phyloP scores from a whole-genome alignment of 2,329 filamentous ascomycete genomes.

The Colletotrichum zoysiae region DNA sequence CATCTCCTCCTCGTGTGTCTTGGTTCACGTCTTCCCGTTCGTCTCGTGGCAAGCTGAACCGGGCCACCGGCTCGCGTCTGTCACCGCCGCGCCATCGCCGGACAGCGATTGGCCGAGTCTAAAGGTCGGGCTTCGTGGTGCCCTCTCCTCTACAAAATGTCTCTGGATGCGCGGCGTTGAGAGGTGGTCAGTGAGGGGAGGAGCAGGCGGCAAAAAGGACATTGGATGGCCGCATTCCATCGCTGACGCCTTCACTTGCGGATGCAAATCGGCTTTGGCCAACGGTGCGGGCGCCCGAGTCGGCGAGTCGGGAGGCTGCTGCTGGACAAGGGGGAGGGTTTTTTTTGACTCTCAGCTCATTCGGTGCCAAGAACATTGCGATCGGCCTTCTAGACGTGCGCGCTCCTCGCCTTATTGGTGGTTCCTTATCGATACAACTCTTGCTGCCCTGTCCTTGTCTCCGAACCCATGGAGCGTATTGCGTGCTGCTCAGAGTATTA shows the following conservation, averaged over 20 bases:
- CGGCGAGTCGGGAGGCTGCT: not conserved
- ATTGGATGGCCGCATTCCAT: constrained; percentile 16
- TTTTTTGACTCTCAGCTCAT: not conserved
- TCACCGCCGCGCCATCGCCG: constrained; percentile 14
- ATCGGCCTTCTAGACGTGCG: not conserved
- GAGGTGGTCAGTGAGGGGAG: not conserved
- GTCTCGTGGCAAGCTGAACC: constrained; percentile 12
- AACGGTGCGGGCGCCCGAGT: not conserved
- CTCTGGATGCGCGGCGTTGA: not conserved
- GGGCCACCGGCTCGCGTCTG: not conserved
- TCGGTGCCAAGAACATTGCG: not conserved
- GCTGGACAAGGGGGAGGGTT: not conserved
- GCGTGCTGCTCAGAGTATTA: no score
- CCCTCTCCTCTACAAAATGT: not conserved
- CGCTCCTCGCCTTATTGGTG: not conserved
- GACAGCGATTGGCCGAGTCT: constrained; percentile 26
- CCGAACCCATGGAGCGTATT: not conserved
- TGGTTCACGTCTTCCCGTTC: not conserved
- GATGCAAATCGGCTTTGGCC: not conserved
- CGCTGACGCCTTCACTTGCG: constrained; percentile 8
- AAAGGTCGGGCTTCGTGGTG: constrained; percentile 1
- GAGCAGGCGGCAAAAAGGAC: constrained; percentile 30
- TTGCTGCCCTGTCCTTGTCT: not conserved
- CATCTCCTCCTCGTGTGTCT: not conserved
- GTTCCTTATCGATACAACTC: not conserved